Base-by-base conservation (phyloP, 2,329 filamentous ascomycete genomes). In the Epichloe aotearoae region DNA sequence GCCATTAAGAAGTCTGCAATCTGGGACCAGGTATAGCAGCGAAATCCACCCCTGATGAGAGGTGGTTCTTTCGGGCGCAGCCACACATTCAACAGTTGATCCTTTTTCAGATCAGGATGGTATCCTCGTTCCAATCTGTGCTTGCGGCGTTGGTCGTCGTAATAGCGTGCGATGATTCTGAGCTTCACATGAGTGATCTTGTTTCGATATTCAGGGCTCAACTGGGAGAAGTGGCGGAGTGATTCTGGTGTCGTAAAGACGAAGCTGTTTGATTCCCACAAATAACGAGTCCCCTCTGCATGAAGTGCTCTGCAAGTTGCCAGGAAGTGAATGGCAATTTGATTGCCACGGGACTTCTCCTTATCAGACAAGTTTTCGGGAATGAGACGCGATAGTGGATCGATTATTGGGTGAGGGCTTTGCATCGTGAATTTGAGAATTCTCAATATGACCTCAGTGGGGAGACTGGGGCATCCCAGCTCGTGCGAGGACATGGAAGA, bases 101-200 rank as follows among this genome's bases (percentile, higher is more conserved):
- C 63, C 49, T 65, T 70, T 52, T 65, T 70, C 41, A 75, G 55
- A 41, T 68, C 66, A 2, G 62, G 61, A 53, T 76, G 73, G 54
- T 76, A 72, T 8, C 61, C 62, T 20, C 61, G 64, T 26, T 65
- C 65, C 43, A 73, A 62, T 54, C 66, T 69, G 54, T 73, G 73
- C 38, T 66, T 69, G 11, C 64, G 62, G 45, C 60, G 63, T 45
- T 73, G 67, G 46, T 80, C 75, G 50, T 79, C 75, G 53, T 77
- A 80, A 59, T 76, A 80, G 48, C 67, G 69, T 10, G 75, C 76
- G 52, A 79, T 72, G 57, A 80, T 64, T 41, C 77, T 74, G 40
- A 80, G 63, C 30, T 66, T 77, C 57, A 76, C 61, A 51, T 71
- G 64, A 23, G 66, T 66, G 50, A 80, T 68, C 11, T 64, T 60